These are phyloP conservation scores for Sclerotinia minor DNA, from an alignment of 2,329 filamentous ascomycete species.

Conservation along the genomic window DNA sequence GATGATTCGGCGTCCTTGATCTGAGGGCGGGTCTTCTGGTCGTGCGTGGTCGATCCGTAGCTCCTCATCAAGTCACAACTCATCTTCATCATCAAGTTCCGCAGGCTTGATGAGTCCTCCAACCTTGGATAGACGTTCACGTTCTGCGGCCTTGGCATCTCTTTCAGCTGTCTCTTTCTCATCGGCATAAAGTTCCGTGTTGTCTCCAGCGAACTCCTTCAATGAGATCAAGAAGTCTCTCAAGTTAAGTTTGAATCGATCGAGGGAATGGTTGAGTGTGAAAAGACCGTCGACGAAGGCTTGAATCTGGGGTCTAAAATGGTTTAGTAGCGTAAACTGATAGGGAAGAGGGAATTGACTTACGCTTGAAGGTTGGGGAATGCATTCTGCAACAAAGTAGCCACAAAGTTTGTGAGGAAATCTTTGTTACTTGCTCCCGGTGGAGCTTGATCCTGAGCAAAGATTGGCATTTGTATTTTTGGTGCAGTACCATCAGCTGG, in stretches of 20 bases:
- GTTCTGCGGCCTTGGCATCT: slow-evolving; percentile 82
- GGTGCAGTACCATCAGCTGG: slow-evolving; percentile 65
- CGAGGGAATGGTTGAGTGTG: slow-evolving; percentile 80
- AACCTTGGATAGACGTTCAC: slow-evolving; percentile 90
- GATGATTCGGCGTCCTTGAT: slow-evolving; percentile 18
- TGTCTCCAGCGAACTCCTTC: slow-evolving; percentile 95
- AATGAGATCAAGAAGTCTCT: slow-evolving; percentile 97
- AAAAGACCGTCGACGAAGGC: slow-evolving; percentile 90
- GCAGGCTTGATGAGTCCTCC: slow-evolving; percentile 94
- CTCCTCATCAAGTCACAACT: slow-evolving; percentile 79
- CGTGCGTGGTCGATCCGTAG: slow-evolving; percentile 57
- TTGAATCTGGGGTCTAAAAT: slow-evolving; percentile 74
- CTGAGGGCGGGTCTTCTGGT: slow-evolving; percentile 24
- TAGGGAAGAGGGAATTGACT: slow-evolving; percentile 44
- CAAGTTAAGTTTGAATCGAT: slow-evolving; percentile 92
- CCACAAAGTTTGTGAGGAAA: slow-evolving; percentile 86
- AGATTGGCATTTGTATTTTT: slow-evolving; percentile 92
- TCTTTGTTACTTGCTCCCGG: slow-evolving; percentile 85
- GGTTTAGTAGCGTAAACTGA: slow-evolving; percentile 43
- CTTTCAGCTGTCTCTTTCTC: slow-evolving; percentile 91
- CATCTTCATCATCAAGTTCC: slow-evolving; percentile 86
- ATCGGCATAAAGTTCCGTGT: slow-evolving; percentile 87
- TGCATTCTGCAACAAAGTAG: slow-evolving; percentile 78
- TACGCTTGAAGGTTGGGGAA: slow-evolving; percentile 92
- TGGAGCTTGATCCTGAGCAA: slow-evolving; percentile 78